Conservation (phyloP, 2,329 filamentous ascomycete species). For the Aureobasidium mangrovei region DNA sequence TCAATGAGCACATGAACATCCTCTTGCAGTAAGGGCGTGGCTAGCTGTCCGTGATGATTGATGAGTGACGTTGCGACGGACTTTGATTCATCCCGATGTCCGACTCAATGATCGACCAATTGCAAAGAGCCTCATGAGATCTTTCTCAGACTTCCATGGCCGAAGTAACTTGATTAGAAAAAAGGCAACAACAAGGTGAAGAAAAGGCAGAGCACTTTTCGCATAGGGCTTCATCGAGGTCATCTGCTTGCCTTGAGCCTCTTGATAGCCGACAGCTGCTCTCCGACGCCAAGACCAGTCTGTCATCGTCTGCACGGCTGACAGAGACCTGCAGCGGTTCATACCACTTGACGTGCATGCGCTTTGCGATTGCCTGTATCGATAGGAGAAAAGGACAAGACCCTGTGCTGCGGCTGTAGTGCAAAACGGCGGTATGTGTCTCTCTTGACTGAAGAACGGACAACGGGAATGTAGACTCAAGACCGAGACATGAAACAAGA, state of each 20-base stretch:
- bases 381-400: no score
- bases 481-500: neutral
- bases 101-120: neutral
- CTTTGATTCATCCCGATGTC: slow-evolving; percentile 4
- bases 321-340: neutral
- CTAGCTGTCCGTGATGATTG: neutral
- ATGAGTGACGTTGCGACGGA: neutral
- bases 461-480: neutral
- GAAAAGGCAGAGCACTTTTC: neutral
- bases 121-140: neutral
- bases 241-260: neutral
- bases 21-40: neutral
- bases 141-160: neutral
- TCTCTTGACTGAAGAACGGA: no score
- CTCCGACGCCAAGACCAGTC: neutral
- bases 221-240: no score
- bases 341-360: neutral
- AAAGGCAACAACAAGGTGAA: neutral
- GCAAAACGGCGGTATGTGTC: no score
- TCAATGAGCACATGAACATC: neutral
- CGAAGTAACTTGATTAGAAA: no score
- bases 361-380: no score
- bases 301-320: no score
- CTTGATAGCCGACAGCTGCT: neutral
- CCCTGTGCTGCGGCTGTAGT: no score